These are phyloP conservation scores for Anastatica hierochuntica DNA, from an alignment of 345 rosid genomes.

Conservation along the genomic window DNA sequence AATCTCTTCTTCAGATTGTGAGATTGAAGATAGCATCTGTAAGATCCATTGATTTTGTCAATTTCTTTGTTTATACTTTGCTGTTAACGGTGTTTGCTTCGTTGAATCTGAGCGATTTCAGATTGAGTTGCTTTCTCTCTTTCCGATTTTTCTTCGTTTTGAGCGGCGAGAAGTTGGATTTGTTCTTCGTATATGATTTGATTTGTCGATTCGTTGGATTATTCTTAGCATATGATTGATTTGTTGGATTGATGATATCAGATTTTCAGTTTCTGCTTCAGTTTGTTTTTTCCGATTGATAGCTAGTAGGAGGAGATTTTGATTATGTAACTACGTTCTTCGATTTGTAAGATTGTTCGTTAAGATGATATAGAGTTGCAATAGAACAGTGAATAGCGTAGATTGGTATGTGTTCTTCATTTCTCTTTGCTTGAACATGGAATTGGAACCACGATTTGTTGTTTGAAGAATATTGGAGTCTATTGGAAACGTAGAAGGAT, in stretches of 20 bases:
- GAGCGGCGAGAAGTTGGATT: conserved; percentile 4
- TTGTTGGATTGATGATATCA: too few relatives aligned
- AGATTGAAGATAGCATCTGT: conserved; percentile 19
- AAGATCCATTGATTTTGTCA: conserved; percentile 7
- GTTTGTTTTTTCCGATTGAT: too few relatives aligned
- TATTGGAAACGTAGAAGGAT: neutral
- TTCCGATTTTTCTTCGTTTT: neutral
- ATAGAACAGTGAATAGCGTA: conserved; percentile 3
- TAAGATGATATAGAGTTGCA: neutral
- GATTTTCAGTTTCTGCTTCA: too few relatives aligned
- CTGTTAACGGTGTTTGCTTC: conserved; percentile 11
- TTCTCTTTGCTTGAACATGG: neutral
- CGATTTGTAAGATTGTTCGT: neutral
- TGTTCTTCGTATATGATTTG: conserved; percentile 3
- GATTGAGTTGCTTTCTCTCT: neutral
- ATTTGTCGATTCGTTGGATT: neutral
- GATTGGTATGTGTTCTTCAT: neutral
- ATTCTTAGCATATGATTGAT: too few relatives aligned
- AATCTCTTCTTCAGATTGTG: conserved; percentile 10
- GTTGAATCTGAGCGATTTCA: conserved; percentile 11
- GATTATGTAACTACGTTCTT: conserved; percentile 15
- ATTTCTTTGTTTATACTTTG: neutral
- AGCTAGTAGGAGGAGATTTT: too few relatives aligned
- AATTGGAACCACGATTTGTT: neutral
- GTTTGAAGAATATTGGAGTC: neutral